Base-by-base conservation (phyloP, 2,329 filamentous ascomycete genomes). In the Pestalotiopsis sp. region DNA sequence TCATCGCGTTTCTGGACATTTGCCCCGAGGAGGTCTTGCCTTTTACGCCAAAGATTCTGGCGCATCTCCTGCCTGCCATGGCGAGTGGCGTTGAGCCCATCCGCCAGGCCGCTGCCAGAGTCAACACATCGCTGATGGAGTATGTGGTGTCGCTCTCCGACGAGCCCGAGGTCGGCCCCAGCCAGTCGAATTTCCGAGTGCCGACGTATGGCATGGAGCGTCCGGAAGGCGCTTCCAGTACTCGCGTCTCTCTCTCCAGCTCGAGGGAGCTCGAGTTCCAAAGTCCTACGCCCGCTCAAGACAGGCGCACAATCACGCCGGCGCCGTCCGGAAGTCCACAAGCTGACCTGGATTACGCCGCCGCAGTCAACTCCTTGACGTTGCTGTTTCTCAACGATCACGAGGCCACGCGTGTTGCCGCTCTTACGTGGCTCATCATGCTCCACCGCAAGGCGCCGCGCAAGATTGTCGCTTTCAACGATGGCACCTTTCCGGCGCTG, bases 341-440 rank as follows among this genome's bases (percentile, higher is more conserved):
- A 68, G 85, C 89, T 12, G 94, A 97, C 77, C 86, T 99, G n/a
- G 95, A 99, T 80, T 99, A 98, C 78, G 93, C 95, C 49, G 94
- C 94, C 20, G 95, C 96, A 4, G 96, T 99, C 63, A 97, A 92
- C 79, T 96, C 95, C 9, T 86, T 99, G 56, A 99, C 95, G 0
- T 82, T 98, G 7, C 90, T 98, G 66, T 98, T 99, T 76, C 84
- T 99, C 66, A 98, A 99, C 76, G 95, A 99, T 75, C 94, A 98
- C 77, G 97, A 99, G 83, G 94, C 93, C 36, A 99, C 96, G 2
- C 90, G 96, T 70, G 95, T 98, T 36, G 95, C 95, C 49, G 95
- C 96, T 17, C 84, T 99, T 70, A 95, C 93, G 5, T 99, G 96
- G 96, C 87, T 99, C 68, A 96, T 98, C 69, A 98, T 98, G 95